Evolutionary conservation across 2,329 filamentous ascomycete species (phyloP).

Genomic region (Tolypocladium capitatum): DNA sequence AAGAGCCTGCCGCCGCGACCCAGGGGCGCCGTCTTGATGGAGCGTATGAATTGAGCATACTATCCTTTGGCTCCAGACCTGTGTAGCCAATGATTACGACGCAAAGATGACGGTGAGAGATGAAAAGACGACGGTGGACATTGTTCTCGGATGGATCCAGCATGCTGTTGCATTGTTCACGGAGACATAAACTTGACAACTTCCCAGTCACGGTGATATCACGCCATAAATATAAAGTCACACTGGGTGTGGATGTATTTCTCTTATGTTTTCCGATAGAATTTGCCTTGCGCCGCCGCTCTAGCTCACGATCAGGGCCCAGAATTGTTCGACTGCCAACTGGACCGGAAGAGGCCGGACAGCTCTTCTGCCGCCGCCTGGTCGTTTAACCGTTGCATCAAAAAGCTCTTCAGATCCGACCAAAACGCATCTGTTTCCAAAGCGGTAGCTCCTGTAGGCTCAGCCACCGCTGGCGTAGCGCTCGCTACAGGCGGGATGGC

Average conservation of each 20-base stretch:
- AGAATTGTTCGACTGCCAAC: slow-evolving; percentile 45
- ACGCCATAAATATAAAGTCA: slow-evolving; percentile 14
- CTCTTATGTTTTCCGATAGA: neutral
- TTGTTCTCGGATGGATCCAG: slow-evolving; percentile 1
- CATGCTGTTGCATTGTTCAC: slow-evolving; percentile 2
- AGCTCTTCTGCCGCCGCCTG: slow-evolving; percentile 50
- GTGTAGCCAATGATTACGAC: slow-evolving; percentile 13
- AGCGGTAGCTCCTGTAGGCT: slow-evolving; percentile 39
- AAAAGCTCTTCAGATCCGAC: slow-evolving; percentile 68
- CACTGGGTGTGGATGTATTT: slow-evolving; percentile 1
- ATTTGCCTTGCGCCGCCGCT: neutral
- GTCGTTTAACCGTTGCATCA: slow-evolving; percentile 68
- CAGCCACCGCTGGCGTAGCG: slow-evolving; percentile 12
- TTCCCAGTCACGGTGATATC: slow-evolving; percentile 13
- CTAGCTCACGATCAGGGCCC: slow-evolving; percentile 8
- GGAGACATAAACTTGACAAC: slow-evolving; percentile 8
- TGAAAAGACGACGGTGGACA: slow-evolving; percentile 2
- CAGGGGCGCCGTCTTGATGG: slow-evolving; percentile 7
- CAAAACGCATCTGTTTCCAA: slow-evolving; percentile 68
- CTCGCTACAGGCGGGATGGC: slow-evolving; percentile 28
- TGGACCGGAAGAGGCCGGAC: slow-evolving; percentile 52
- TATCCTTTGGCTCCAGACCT: slow-evolving; percentile 10
- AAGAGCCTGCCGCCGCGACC: slow-evolving; percentile 11
- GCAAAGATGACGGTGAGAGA: slow-evolving; percentile 11
- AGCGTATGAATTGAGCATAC: slow-evolving; percentile 14